phyloP scores from a whole-genome alignment of 768 basidiomycete species.

The Suillus luteus region DNA sequence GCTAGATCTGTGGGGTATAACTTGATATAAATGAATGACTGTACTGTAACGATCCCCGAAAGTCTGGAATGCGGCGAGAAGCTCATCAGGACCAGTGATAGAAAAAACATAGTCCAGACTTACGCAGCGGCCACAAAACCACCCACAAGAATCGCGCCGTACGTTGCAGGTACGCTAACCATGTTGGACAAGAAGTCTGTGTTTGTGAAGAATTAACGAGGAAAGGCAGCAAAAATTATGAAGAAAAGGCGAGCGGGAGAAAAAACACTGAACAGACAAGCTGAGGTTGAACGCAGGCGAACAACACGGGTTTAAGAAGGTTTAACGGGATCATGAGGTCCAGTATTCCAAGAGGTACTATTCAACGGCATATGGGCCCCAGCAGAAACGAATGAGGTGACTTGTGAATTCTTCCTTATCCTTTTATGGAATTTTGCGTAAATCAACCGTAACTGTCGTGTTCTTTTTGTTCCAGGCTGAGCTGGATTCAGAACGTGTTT shows the following conservation, averaged over 20 bases:
- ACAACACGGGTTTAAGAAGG: constrained; percentile 3
- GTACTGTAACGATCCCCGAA: constrained; percentile 30
- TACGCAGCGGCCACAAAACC: constrained; percentile 33
- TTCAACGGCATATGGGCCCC: constrained; percentile 5
- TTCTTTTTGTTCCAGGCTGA: not conserved
- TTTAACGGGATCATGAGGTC: not conserved
- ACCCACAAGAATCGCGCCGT: constrained; percentile 33
- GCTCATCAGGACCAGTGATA: not conserved
- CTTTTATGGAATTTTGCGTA: not conserved
- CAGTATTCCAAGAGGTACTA: constrained; percentile 9
- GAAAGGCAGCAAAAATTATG: not conserved
- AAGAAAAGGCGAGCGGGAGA: constrained; percentile 2
- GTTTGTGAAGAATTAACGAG: not conserved
- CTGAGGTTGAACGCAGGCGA: not conserved
- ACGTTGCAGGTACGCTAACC: constrained; percentile 23
- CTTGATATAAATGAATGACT: constrained; percentile 32
- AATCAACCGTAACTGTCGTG: not conserved
- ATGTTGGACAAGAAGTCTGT: constrained; percentile 1
- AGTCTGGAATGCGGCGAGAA: constrained; percentile 19
- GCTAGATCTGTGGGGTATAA: constrained; percentile 29
- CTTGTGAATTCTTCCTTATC: not conserved
- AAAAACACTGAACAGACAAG: not conserved
- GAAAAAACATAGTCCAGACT: not conserved
- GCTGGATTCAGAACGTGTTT: not conserved
- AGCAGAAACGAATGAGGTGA: not conserved